These are phyloP conservation scores for Globisporangium lucens DNA, from an alignment of 352 stramenopile genomes.

Conservation along the genomic window DNA sequence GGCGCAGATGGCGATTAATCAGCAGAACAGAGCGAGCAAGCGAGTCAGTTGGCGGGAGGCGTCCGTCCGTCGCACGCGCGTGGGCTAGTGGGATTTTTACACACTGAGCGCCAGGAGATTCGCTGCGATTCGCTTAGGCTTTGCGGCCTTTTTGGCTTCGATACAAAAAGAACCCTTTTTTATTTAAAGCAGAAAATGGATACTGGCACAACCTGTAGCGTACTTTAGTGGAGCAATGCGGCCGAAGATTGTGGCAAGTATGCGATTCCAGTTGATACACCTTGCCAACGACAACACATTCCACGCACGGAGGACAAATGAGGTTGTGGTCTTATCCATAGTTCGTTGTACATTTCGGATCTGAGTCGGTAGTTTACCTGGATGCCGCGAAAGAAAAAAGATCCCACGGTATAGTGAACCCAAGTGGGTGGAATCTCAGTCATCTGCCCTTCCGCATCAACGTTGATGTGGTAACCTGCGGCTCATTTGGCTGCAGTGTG, in stretches of 20 bases:
- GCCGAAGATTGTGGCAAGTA: no score
- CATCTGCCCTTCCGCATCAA: not conserved
- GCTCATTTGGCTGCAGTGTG: not conserved
- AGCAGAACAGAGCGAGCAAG: not conserved
- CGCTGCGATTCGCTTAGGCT: not conserved
- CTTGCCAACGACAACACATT: no score
- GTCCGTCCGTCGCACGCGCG: not conserved
- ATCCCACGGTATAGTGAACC: conserved; percentile 16
- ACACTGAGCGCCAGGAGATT: conserved; percentile 4
- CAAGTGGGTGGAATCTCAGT: conserved; percentile 17
- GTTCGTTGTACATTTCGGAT: no score
- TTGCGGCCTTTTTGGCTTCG: not conserved
- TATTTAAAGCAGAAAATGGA: no score
- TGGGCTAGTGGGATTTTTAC: conserved; percentile 8
- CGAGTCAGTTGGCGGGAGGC: not conserved
- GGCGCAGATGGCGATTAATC: not conserved
- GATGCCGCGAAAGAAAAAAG: conserved; percentile 12
- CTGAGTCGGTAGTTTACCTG: not conserved
- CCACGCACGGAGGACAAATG: no score
- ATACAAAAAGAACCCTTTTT: not conserved
- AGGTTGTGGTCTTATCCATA: no score
- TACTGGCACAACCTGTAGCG: no score
- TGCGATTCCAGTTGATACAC: no score
- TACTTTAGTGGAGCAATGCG: no score
- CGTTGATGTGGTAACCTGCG: conserved; percentile 1